Conservation (phyloP, 2,329 filamentous ascomycete genomes). For the Fusarium kyushuense region DNA sequence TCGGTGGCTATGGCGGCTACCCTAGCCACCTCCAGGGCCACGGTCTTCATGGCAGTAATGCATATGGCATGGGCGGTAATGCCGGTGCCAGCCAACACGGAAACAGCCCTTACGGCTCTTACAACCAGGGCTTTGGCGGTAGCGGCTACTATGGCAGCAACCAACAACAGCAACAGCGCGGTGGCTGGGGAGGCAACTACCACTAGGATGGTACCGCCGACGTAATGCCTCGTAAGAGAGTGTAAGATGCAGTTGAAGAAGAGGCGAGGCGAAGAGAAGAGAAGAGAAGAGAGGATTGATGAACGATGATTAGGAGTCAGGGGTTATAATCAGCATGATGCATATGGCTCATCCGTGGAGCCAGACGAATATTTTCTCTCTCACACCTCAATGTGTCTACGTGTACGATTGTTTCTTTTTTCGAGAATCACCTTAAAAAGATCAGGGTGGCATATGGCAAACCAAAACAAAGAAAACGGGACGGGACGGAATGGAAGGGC, state of each 20-base stretch:
- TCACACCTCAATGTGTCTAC: constrained; percentile 50
- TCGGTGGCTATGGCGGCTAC: constrained; percentile 68
- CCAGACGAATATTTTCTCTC: constrained; percentile 45
- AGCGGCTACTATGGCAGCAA: constrained; percentile 61
- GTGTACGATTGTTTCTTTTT: constrained; percentile 56
- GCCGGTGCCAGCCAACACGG: constrained; percentile 64
- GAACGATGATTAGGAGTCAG: constrained; percentile 43
- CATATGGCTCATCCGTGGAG: constrained; percentile 43
- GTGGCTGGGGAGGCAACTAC: constrained; percentile 72
- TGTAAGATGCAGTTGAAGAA: constrained; percentile 30
- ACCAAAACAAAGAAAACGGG: constrained; percentile 29
- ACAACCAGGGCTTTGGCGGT: constrained; percentile 61
- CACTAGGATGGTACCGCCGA: constrained; percentile 56
- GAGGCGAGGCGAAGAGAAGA: constrained; percentile 30
- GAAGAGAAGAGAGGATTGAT: constrained; percentile 22
- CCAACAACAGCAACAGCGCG: constrained; percentile 56
- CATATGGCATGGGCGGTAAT: constrained; percentile 66
- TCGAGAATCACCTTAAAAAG: constrained; percentile 51
- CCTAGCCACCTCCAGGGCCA: constrained; percentile 67
- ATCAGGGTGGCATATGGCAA: constrained; percentile 49
- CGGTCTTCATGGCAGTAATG: constrained; percentile 65
- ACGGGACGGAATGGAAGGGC: constrained; percentile 33
- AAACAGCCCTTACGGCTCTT: constrained; percentile 66
- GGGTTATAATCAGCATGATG: constrained; percentile 51
- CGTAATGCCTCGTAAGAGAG: constrained; percentile 29